Evolutionary conservation across 805 yeast species (phyloP).

Genomic region (Debaryomyces castellii): DNA sequence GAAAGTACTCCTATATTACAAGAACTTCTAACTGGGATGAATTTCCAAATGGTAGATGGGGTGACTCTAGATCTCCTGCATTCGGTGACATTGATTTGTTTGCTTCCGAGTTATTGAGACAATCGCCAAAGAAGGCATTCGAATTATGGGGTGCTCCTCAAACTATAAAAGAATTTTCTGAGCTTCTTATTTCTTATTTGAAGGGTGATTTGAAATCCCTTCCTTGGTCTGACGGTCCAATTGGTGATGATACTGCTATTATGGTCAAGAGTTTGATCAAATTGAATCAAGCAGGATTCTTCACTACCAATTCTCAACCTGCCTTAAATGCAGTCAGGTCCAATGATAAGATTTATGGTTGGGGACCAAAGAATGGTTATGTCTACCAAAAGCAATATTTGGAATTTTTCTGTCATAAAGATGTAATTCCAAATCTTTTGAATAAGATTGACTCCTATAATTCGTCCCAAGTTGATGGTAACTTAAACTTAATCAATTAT

Average conservation of each 20-base stretch:
- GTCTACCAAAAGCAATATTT: slow-evolving; percentile 93
- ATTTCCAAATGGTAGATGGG: slow-evolving; percentile 98
- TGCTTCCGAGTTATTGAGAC: slow-evolving; percentile 78
- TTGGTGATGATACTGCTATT: slow-evolving; percentile 69
- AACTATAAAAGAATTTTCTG: slow-evolving; percentile 55
- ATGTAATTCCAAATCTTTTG: slow-evolving; percentile 39
- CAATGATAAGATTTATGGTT: slow-evolving; percentile 71
- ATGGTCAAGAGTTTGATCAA: slow-evolving; percentile 58
- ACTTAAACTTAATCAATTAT: slow-evolving; percentile 58
- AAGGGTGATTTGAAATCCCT: slow-evolving; percentile 68
- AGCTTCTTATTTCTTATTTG: slow-evolving; percentile 67
- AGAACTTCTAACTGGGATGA: slow-evolving; percentile 97
- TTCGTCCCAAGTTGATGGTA: slow-evolving; percentile 32
- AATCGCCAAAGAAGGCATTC: slow-evolving; percentile 73
- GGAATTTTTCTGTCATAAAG: slow-evolving; percentile 76
- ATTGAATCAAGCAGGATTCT: slow-evolving; percentile 65
- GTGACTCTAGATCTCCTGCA: slow-evolving; percentile 96
- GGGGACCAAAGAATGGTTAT: slow-evolving; percentile 95
- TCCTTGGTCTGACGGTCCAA: slow-evolving; percentile 96
- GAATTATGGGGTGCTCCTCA: slow-evolving; percentile 89
- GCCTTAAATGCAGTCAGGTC: slow-evolving; percentile 78
- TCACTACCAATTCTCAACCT: slow-evolving; percentile 95
- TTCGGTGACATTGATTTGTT: slow-evolving; percentile 85
- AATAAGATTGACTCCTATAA: slow-evolving; percentile 47
- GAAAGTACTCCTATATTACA: slow-evolving; percentile 84